phyloP scores from a whole-genome alignment of 176 grass and related monocot genomes.

The Raddia distichophylla region DNA sequence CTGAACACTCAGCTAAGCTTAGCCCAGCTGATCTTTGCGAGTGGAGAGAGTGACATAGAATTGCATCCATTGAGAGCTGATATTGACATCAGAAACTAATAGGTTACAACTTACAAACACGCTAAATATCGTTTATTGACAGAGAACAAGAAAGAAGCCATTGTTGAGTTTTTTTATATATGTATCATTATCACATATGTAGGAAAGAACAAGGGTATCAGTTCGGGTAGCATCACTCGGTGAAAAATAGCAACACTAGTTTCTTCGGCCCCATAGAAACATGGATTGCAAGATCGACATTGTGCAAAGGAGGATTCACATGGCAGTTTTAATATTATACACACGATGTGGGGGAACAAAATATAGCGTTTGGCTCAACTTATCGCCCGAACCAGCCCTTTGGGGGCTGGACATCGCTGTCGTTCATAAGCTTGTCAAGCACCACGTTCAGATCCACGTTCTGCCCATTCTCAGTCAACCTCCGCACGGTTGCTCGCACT shows the following conservation, averaged over 20 bases:
- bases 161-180: slow-evolving; percentile 2
- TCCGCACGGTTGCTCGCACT: slow-evolving; percentile 84
- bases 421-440: slow-evolving; percentile 93
- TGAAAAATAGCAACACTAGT: slow-evolving; percentile 3
- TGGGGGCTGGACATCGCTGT: slow-evolving; percentile 56
- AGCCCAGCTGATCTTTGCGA: too few relatives aligned
- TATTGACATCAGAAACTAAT: not conserved
- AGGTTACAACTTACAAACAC: not conserved
- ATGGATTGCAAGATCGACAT: not conserved
- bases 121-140: slow-evolving; percentile 42
- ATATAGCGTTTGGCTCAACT: not conserved
- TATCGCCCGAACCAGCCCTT: slow-evolving; percentile 65
- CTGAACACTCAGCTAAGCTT: too few relatives aligned
- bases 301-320: not conserved
- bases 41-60: not conserved
- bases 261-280: slow-evolving; percentile 20
- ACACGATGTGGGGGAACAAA: slow-evolving; percentile 10
- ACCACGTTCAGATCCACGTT: slow-evolving; percentile 94
- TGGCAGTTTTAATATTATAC: slow-evolving; percentile 39
- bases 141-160: slow-evolving; percentile 11
- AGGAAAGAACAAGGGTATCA: slow-evolving; percentile 14
- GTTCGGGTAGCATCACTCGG: not conserved
- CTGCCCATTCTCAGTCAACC: slow-evolving; percentile 92
- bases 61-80: not conserved
- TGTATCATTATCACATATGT: slow-evolving; percentile 14